Conservation (phyloP, 2,329 filamentous ascomycete genomes). For the Incumbomyces lentus region DNA sequence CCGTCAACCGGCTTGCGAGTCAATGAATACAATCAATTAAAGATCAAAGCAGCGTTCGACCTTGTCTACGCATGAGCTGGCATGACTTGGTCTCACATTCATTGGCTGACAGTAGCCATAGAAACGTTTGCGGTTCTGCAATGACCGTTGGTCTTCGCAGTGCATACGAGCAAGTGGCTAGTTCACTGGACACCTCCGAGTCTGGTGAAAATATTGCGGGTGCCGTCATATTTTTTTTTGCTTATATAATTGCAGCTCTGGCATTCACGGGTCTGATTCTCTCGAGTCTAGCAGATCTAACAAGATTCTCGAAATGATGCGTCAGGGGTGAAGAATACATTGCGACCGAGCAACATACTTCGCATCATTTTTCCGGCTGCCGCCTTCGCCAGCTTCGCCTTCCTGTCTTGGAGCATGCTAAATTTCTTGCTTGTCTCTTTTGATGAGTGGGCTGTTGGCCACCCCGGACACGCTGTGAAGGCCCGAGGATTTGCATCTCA, state of each 20-base stretch:
- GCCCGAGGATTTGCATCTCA: background rate
- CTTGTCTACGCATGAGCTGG: no score
- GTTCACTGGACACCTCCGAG: slow-evolving; percentile 3
- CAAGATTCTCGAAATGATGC: background rate
- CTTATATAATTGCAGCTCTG: slow-evolving; percentile 11
- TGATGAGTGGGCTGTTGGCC: slow-evolving; percentile 3
- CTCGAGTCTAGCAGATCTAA: no score
- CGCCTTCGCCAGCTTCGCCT: slow-evolving; percentile 10
- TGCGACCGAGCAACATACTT: background rate
- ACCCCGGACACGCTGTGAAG: background rate
- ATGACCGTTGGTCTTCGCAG: no score
- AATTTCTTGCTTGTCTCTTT: slow-evolving; percentile 14
- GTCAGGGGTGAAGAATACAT: background rate
- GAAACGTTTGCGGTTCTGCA: no score
- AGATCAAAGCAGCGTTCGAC: no score
- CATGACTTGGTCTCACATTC: no score
- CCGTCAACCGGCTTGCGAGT: no score
- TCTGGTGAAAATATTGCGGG: no score
- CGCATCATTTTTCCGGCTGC: slow-evolving; percentile 3
- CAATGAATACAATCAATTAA: no score
- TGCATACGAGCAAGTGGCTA: no score
- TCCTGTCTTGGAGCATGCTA: slow-evolving; percentile 15
- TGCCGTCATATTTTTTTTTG: slow-evolving; percentile 10
- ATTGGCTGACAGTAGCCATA: no score
- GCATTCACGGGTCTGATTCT: slow-evolving; percentile 7